These are phyloP conservation scores for Lophiotrema nucula DNA, from an alignment of 495 filamentous ascomycete species.

Conservation along the genomic window DNA sequence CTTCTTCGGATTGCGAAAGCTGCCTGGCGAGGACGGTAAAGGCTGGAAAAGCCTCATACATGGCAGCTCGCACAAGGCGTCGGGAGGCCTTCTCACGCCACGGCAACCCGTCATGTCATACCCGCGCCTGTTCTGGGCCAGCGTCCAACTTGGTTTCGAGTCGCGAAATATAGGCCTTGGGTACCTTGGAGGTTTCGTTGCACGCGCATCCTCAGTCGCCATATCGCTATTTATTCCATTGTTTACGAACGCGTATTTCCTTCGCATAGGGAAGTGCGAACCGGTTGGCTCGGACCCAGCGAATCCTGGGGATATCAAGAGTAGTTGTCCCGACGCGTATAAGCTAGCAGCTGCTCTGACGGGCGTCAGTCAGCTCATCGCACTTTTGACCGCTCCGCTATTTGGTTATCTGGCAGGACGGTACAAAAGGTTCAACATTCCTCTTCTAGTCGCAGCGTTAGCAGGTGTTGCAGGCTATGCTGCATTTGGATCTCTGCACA, in stretches of 20 bases:
- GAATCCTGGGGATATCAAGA: constrained; percentile 64
- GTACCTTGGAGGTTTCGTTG: constrained; percentile 93
- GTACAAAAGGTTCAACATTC: constrained; percentile 62
- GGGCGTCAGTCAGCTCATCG: constrained; percentile 82
- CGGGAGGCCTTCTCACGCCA: not conserved
- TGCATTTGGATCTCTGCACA: constrained; percentile 65
- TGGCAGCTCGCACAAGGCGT: constrained; percentile 8
- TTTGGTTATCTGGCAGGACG: constrained; percentile 78
- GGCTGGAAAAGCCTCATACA: constrained; percentile 56
- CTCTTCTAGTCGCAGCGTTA: constrained; percentile 67
- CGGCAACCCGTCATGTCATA: constrained; percentile 32
- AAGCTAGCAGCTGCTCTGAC: constrained; percentile 79
- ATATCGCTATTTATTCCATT: constrained; percentile 94
- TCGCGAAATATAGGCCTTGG: constrained; percentile 77
- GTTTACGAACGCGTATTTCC: constrained; percentile 86
- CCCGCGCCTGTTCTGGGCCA: constrained; percentile 51
- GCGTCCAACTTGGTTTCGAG: constrained; percentile 68
- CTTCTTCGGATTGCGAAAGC: constrained; percentile 73
- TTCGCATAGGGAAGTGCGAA: constrained; percentile 72
- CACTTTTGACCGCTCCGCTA: constrained; percentile 76
- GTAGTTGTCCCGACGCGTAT: constrained; percentile 80
- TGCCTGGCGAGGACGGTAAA: constrained; percentile 77
- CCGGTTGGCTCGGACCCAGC: constrained; percentile 45
- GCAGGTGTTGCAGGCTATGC: constrained; percentile 75
- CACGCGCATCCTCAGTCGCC: constrained; percentile 90